Evolutionary conservation across 1,284 basidiomycete species (phyloP).

Genomic region (Trichosporon sp.): DNA sequence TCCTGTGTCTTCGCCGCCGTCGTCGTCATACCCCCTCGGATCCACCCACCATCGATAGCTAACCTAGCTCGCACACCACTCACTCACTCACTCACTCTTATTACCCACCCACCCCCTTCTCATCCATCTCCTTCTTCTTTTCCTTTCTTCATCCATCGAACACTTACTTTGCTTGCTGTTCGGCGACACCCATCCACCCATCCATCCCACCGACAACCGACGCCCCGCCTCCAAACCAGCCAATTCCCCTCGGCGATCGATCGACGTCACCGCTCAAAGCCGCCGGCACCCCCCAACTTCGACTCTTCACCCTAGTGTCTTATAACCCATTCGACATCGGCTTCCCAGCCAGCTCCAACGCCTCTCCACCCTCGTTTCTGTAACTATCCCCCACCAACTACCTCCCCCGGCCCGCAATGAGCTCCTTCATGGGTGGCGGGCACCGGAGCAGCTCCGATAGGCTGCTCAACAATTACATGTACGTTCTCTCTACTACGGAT

Average conservation of each 20-base stretch:
- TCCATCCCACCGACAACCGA: background rate
- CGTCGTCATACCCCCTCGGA: constrained; percentile 2
- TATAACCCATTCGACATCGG: background rate
- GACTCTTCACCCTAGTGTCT: background rate
- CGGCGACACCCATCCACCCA: background rate
- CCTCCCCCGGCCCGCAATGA: background rate
- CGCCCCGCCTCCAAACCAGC: too few relatives aligned
- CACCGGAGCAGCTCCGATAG: constrained; percentile 46
- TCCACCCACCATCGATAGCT: background rate
- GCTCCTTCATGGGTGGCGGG: constrained; percentile 2
- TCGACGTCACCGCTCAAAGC: too few relatives aligned
- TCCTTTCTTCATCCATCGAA: background rate
- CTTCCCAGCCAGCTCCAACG: background rate
- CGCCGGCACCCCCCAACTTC: too few relatives aligned
- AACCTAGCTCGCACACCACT: background rate
- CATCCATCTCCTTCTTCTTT: background rate
- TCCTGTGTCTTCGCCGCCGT: constrained; percentile 2
- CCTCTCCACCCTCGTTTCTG: background rate
- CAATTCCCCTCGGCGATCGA: background rate
- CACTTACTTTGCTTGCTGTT: background rate
- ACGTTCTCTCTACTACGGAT: too few relatives aligned
- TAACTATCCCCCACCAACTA: background rate
- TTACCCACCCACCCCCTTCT: background rate
- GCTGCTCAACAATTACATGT: constrained; percentile 48
- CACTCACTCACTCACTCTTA: too few relatives aligned